Conservation (phyloP, 1,284 basidiomycete species). For the Irpex sp. region DNA sequence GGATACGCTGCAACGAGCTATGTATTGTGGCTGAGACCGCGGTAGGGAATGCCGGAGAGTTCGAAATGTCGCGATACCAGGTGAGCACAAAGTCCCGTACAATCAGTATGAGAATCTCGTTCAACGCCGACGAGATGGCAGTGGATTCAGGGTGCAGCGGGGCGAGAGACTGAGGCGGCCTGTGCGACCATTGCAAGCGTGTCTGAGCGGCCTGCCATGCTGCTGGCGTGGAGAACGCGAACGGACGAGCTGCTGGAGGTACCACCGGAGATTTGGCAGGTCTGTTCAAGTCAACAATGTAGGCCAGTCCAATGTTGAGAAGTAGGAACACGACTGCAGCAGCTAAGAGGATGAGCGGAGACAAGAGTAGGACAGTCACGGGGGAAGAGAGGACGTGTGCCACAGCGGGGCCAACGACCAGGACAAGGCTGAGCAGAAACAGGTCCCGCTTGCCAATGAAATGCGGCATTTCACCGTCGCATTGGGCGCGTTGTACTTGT, state of each 20-base stretch:
- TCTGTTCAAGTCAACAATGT: conserved; percentile 46
- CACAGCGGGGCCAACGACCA: conserved; percentile 46
- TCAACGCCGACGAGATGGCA: conserved; percentile 60
- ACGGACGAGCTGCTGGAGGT: conserved; percentile 53
- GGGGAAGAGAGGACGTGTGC: conserved; percentile 59
- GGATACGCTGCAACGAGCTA: conserved; percentile 52
- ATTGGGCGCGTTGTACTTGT: background rate
- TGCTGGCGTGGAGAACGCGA: conserved; percentile 83
- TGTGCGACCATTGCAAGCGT: conserved; percentile 79
- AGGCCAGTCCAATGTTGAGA: conserved; percentile 49
- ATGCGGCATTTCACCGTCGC: background rate
- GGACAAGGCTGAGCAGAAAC: conserved; percentile 46
- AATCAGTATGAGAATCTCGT: conserved; percentile 74
- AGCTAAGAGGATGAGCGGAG: conserved; percentile 49
- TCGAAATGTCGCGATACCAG: conserved; percentile 83
- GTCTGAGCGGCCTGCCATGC: conserved; percentile 87
- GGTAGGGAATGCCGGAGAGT: conserved; percentile 81
- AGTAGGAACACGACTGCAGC: conserved; percentile 46
- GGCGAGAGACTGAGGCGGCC: conserved; percentile 54
- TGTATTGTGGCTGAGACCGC: conserved; percentile 79
- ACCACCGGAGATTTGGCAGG: conserved; percentile 31
- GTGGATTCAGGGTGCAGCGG: conserved; percentile 57
- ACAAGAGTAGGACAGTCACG: conserved; percentile 55
- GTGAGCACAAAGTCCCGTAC: conserved; percentile 78
- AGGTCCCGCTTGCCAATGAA: conserved; percentile 1